These are phyloP conservation scores for Hypoxylon trugodes DNA, from an alignment of 495 filamentous ascomycete species.

Conservation along the genomic window DNA sequence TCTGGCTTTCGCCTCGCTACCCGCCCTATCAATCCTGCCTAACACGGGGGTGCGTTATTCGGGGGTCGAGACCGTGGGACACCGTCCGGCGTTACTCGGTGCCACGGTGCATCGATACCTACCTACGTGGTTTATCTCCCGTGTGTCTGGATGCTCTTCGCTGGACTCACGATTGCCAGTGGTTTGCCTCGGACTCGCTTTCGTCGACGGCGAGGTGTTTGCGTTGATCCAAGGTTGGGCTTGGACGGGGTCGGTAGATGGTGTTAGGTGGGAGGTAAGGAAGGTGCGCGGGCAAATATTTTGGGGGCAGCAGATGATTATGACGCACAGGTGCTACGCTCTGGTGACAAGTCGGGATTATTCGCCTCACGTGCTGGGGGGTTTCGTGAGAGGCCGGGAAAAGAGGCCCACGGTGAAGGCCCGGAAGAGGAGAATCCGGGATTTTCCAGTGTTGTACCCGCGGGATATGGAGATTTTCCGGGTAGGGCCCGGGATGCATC, in stretches of 20 bases:
- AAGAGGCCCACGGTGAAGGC: not conserved
- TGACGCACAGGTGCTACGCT: not conserved
- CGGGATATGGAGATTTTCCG: not conserved
- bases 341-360: not conserved
- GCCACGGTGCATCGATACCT: too few species aligned
- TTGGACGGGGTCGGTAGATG: too few species aligned
- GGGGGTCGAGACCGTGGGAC: too few species aligned
- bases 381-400: not conserved
- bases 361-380: not conserved
- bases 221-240: too few species aligned
- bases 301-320: slow-evolving; percentile 1
- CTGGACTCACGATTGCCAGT: too few species aligned
- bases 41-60: not conserved
- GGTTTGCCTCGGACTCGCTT: too few species aligned
- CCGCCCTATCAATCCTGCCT: too few species aligned
- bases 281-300: not conserved
- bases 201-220: too few species aligned
- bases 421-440: not conserved
- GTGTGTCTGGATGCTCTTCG: too few species aligned
- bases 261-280: not conserved
- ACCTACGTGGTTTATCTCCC: too few species aligned
- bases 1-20: not conserved
- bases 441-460: slow-evolving; percentile 1
- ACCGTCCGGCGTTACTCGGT: too few species aligned
- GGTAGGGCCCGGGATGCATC: not conserved